phyloP scores from a whole-genome alignment of 108 stramenopile genomes.

The Skeletonema grethae region DNA sequence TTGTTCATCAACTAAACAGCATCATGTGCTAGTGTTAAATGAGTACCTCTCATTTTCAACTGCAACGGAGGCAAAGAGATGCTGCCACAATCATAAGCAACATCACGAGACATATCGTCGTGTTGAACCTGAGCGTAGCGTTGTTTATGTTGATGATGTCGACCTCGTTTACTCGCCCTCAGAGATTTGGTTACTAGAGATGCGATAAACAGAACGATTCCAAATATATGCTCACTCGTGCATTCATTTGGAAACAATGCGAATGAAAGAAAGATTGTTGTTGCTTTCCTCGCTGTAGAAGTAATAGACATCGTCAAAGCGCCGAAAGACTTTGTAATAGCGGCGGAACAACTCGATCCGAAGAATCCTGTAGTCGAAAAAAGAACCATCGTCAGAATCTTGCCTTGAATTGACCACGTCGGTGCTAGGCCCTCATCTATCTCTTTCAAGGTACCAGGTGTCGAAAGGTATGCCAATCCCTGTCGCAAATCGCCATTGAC shows the following conservation, averaged over 20 bases:
- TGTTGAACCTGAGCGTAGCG: not conserved
- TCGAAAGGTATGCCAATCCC: constrained; percentile 62
- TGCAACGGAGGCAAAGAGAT: not conserved
- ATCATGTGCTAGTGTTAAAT: not conserved
- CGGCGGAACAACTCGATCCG: constrained; percentile 80
- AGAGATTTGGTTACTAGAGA: constrained; percentile 77
- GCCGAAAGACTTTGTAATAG: constrained; percentile 91
- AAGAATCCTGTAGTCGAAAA: constrained; percentile 87
- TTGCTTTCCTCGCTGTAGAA: constrained; percentile 87
- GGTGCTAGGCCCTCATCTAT: constrained; percentile 64
- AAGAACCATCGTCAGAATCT: constrained; percentile 63
- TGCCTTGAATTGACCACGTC: constrained; percentile 66
- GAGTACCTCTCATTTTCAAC: not conserved
- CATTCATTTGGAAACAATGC: constrained; percentile 82
- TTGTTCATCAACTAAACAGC: not conserved
- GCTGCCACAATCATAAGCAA: not conserved
- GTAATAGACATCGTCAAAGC: constrained; percentile 90
- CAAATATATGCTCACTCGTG: constrained; percentile 76
- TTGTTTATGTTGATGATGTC: constrained; percentile 7
- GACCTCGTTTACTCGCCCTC: constrained; percentile 45
- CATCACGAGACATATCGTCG: not conserved
- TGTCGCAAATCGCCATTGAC: constrained; percentile 73
- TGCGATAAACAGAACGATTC: constrained; percentile 76
- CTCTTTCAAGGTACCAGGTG: constrained; percentile 82
- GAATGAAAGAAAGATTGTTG: constrained; percentile 89